phyloP scores from a whole-genome alignment of 257 asterid species.

The Fraxinus cuspidata region DNA sequence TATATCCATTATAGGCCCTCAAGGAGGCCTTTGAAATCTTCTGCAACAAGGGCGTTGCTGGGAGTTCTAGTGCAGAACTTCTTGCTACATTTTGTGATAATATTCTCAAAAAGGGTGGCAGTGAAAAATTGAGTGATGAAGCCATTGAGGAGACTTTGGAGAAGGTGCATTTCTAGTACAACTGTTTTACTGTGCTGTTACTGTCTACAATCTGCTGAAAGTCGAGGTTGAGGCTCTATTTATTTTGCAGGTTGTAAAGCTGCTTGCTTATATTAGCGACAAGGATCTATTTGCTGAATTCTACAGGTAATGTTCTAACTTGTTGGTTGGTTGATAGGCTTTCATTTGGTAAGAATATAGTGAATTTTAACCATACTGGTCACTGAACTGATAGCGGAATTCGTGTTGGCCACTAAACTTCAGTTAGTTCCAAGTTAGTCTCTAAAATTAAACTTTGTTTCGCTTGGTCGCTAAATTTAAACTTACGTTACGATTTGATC shows the following conservation, averaged over 20 bases:
- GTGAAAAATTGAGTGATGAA: conserved; percentile 70
- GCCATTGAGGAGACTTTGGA: conserved; percentile 70
- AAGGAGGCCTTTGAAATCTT: conserved; percentile 73
- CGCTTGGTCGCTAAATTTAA: neutral
- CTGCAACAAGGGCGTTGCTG: conserved; percentile 70
- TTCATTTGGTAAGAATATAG: conserved; percentile 5
- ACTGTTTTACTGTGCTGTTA: conserved; percentile 3
- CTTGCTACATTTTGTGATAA: conserved; percentile 75
- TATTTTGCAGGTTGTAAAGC: conserved; percentile 73
- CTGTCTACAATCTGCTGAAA: neutral
- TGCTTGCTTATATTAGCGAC: conserved; percentile 92
- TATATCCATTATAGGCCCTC: conserved; percentile 47
- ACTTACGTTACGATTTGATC: neutral
- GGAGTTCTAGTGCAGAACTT: conserved; percentile 67
- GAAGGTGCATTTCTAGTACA: conserved; percentile 38
- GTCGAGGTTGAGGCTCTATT: conserved; percentile 25
- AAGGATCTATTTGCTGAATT: conserved; percentile 96
- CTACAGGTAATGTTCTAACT: conserved; percentile 55
- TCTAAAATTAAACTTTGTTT: neutral
- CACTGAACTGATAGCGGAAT: neutral
- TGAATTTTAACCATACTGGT: conserved; percentile 5
- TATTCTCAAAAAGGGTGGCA: conserved; percentile 67
- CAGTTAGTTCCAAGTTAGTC: neutral
- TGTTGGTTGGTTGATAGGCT: neutral
- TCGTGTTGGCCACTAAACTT: too few species aligned